Conservation (phyloP, 2,329 filamentous ascomycete species). For the Arachnomyces sp. region DNA sequence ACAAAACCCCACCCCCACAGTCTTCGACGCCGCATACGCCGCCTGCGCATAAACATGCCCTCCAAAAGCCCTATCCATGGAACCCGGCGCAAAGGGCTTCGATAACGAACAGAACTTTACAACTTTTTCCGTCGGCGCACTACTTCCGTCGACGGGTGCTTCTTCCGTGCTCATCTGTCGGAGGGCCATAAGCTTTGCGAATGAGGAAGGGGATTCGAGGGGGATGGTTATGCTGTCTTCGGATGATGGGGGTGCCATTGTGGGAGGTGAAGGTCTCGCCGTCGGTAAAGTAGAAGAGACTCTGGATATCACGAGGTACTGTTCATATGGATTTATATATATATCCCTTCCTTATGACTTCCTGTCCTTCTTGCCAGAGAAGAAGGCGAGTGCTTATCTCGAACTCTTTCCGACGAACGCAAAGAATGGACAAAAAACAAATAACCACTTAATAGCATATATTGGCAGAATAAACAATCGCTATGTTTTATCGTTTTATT, state of each 20-base stretch:
- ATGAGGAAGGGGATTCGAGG: slow-evolving; percentile 11
- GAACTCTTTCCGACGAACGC: too few species aligned
- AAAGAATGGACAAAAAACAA: too few species aligned
- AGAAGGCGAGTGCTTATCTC: too few species aligned
- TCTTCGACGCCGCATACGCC: slow-evolving; percentile 50
- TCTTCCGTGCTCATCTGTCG: slow-evolving; percentile 16
- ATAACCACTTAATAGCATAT: too few species aligned
- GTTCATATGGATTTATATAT: too few species aligned
- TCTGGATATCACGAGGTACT: too few species aligned
- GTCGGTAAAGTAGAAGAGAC: too few species aligned
- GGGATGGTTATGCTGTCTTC: background rate
- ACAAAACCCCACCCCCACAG: slow-evolving; percentile 43
- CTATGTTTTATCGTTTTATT: too few species aligned
- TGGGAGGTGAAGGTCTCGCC: slow-evolving; percentile 10
- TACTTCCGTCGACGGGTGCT: background rate
- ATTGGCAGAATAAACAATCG: too few species aligned
- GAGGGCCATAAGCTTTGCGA: slow-evolving; percentile 26
- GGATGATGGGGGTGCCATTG: slow-evolving; percentile 1
- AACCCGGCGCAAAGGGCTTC: slow-evolving; percentile 36
- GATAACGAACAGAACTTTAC: slow-evolving; percentile 24
- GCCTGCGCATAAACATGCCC: slow-evolving; percentile 53
- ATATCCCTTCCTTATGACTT: too few species aligned
- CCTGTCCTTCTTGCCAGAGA: too few species aligned
- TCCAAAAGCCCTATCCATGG: slow-evolving; percentile 42
- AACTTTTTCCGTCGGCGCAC: slow-evolving; percentile 19